Evolutionary conservation across 1,139 yeast genomes (phyloP).

Genomic region (Magnusiomyces sp.): DNA sequence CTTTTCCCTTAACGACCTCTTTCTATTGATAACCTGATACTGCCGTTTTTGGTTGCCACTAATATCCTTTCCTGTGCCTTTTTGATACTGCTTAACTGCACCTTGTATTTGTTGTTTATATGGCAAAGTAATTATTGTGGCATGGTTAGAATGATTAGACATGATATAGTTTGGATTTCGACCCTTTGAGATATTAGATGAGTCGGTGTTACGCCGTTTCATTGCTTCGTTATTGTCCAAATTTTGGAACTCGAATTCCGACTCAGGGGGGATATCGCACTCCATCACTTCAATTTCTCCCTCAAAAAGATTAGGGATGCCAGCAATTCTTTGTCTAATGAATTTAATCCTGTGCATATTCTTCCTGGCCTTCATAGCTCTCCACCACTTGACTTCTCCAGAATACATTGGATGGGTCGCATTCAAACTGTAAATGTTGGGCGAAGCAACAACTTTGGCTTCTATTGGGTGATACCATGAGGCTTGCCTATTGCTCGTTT

Average conservation of each 20-base stretch:
- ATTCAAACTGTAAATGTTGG: constrained; percentile 19
- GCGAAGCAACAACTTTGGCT: constrained; percentile 18
- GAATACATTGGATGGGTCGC: constrained; percentile 15
- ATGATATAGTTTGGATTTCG: not conserved
- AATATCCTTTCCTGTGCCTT: too few relatives aligned
- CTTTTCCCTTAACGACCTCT: too few relatives aligned
- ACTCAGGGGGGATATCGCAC: constrained; percentile 9
- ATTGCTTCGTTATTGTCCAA: constrained; percentile 11
- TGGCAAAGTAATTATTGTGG: too few relatives aligned
- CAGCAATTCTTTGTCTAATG: constrained; percentile 1
- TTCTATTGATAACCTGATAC: too few relatives aligned
- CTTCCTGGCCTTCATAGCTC: constrained; percentile 13
- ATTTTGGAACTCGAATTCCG: constrained; percentile 10
- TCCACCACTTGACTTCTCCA: constrained; percentile 22
- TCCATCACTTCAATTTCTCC: constrained; percentile 14
- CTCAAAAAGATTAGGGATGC: constrained; percentile 11
- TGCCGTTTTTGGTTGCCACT: too few relatives aligned
- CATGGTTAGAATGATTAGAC: too few relatives aligned
- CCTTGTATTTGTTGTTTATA: too few relatives aligned
- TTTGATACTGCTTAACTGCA: too few relatives aligned
- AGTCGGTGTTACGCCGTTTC: constrained; percentile 4
- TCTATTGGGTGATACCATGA: constrained; percentile 7
- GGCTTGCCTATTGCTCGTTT: too few relatives aligned
- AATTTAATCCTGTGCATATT: constrained; percentile 12
- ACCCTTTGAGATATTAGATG: not conserved